Base-by-base conservation (phyloP, 1,284 basidiomycete genomes). In the Phellinidium pouzarii region DNA sequence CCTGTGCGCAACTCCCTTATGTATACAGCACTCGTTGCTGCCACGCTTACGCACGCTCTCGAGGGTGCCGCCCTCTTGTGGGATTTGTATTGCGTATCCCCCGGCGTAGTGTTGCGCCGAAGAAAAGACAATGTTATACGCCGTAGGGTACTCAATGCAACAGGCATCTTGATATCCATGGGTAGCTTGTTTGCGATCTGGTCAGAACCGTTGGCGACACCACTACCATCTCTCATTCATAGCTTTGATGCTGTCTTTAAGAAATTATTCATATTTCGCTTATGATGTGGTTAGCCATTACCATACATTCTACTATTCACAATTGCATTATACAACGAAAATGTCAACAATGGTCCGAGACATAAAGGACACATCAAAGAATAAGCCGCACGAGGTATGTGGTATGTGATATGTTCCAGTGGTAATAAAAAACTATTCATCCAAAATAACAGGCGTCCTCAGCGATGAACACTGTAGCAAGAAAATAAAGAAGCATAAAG, bases 41-140 rank as follows among this genome's bases (percentile, higher is more conserved):
- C 72, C 22, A 72, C 77, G 0, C 66, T 73, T 0, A 59, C 83
- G 43, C 87, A 88, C 60, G 70, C 73, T 3, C 71, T 72, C 2
- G 82, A 87, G 55, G 87, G 86, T 0, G 59, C 67, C 26, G 66
- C 68, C 1, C 60, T 86, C 8, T 64, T 87, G n/a, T 75, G 73
- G 65, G 73, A 73, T 29, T 74, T 71, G 0, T 78, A 72, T 65
- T 50, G 73, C 22, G 52, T 37, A 12, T 41, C 20, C 14, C 17
- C 60, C 14, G 56, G 65, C 49, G 36, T 48, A 7, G 31, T 58
- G 26, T 64, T 61, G 44, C 55, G 55, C 23, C 65, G 62, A 51
- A 58, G 40, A 3, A 62, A 53, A 43, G 60, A 50, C 45, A 64
- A 55, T 45, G 52, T 53, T 6, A 60, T 63, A 42, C 68, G 61